Base-by-base conservation (phyloP, 1,284 basidiomycete species). In the Anthracocystis panici-leucophaei region DNA sequence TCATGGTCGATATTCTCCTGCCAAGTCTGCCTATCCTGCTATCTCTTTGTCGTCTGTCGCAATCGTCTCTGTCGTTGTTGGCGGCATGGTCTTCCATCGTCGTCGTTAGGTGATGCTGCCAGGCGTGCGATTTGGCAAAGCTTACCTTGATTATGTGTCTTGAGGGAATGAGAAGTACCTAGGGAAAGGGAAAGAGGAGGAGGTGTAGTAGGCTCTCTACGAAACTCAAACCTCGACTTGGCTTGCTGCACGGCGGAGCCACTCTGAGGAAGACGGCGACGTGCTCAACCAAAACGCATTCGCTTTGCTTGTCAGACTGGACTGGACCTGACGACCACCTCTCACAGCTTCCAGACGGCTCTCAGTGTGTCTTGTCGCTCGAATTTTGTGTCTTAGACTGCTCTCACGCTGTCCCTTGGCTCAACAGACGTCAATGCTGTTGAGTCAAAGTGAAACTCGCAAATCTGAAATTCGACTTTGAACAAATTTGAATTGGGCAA, bases 61-160 rank as follows among this genome's bases (percentile, higher is more conserved):
- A 21, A 23, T 50, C 16, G 62, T 61, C 54, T 70, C 44, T 65
- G 48, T 45, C 25, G 55, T 40, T 65, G 48, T 49, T 31, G 55
- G 27, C 35, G 35, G 51, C 55, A 35, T 62, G 52, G 8, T 50
- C 27, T 41, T 48, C 5, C 25, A 42, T 31, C 12, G 55, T 41
- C 55, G 41, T 33, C 29, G 55, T 52, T 38, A 7, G 59, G 27
- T 49, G 55, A 21, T 62, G 59, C 52, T 60, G 70, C 54, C 33
- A 25, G 23, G 57, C 23, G 46, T 66, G 69, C 63, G 44, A 56
- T 54, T 27, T 25, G 52, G 64, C 56, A 35, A 56, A 48, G 55
- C 71, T 74, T 69, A 74, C 71, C 71, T 74, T 65, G 58, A 58
- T 69, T 62, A 55, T 69, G 62, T 68, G 71, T 74, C 71, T 74